These are phyloP conservation scores for Psilocybe cyanescens DNA, from an alignment of 768 basidiomycete genomes.

Conservation along the genomic window DNA sequence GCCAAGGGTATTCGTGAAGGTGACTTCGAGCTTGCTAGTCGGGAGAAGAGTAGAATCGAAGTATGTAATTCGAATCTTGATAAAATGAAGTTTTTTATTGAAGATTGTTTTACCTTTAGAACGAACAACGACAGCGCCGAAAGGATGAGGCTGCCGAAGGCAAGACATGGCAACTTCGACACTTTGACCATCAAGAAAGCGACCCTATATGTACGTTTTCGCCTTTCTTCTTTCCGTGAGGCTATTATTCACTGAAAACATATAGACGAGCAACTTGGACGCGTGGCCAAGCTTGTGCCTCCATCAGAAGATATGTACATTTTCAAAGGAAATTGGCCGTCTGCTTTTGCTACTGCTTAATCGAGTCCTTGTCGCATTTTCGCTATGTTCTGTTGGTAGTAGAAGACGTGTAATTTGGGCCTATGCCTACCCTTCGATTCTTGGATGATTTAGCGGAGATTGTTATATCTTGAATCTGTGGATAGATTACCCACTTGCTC, in stretches of 20 bases:
- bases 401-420: background rate
- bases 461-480: background rate
- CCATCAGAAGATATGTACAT: constrained; percentile 78
- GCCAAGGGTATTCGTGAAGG: constrained; percentile 90
- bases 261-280: constrained; percentile 70
- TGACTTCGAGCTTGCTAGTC: constrained; percentile 89
- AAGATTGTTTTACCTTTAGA: constrained; percentile 48
- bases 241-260: background rate
- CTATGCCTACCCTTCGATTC: background rate
- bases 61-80: constrained; percentile 38
- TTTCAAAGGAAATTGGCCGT: constrained; percentile 66
- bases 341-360: constrained; percentile 12
- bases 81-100: too few relatives aligned
- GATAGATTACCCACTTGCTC: background rate
- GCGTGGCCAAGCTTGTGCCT: constrained; percentile 62
- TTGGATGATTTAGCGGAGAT: background rate
- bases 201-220: constrained; percentile 72
- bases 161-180: constrained; percentile 73
- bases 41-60: constrained; percentile 92
- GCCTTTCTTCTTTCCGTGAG: background rate
- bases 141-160: constrained; percentile 80
- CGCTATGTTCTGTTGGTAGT: background rate
- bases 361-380: background rate
- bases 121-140: constrained; percentile 88
- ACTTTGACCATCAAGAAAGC: constrained; percentile 71